phyloP scores from a whole-genome alignment of 148 eudicot species.

The Amaranthus cruentus region DNA sequence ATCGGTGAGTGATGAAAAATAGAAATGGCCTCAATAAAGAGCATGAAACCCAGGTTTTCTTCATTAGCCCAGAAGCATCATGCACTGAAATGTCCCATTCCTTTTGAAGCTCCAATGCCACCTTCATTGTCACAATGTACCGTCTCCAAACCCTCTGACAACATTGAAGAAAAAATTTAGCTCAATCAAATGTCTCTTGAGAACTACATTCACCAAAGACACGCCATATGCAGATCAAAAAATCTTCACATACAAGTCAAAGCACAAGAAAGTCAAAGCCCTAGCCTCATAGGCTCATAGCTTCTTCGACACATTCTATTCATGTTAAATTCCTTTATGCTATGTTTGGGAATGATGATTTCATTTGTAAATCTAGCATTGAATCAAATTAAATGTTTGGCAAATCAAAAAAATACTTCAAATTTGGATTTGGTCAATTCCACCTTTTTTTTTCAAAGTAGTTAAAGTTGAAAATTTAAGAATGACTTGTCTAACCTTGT shows the following conservation, averaged over 20 bases:
- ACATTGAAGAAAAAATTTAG: conserved; percentile 5
- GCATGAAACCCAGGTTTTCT: conserved; percentile 53
- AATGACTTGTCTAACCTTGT: too few species aligned
- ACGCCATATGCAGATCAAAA: not conserved
- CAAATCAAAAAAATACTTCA: not conserved
- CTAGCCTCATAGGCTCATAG: not conserved
- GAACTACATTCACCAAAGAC: not conserved
- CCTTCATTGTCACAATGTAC: conserved; percentile 39
- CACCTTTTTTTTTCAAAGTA: too few species aligned
- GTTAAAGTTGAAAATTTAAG: too few species aligned
- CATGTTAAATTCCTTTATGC: not conserved
- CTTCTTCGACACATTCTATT: not conserved
- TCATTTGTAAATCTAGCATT: too few species aligned
- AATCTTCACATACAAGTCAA: not conserved
- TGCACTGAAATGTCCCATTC: conserved; percentile 53
- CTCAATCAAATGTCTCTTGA: not conserved
- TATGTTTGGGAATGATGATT: too few species aligned
- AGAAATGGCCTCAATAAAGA: conserved; percentile 68
- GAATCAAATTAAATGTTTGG: too few species aligned
- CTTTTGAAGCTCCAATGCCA: conserved; percentile 52
- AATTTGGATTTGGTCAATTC: too few species aligned
- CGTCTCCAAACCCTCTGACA: conserved; percentile 90
- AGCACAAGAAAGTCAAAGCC: conserved; percentile 11
- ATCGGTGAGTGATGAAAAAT: conserved; percentile 53
- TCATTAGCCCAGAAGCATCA: conserved; percentile 20